Percentiles rank a stretch among this genome's conserved stretches.
These are phyloP conservation scores for Citrus mangshanensis DNA, from an alignment of 345 rosid species.

Conservation along the genomic window DNA sequence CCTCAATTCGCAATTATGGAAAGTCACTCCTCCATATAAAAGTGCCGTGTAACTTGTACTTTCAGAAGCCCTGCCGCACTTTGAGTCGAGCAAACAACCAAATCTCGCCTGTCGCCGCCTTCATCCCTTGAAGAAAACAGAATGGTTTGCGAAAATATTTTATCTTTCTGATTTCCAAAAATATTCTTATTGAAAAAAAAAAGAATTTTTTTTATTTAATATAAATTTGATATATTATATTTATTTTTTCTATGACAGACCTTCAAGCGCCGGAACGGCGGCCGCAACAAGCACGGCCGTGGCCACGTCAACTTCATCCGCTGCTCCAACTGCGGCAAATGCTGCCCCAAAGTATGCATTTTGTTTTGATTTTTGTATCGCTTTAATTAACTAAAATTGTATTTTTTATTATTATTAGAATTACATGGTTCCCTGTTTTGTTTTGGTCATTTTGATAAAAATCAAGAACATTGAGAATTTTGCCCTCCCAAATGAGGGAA, in stretches of 20 bases:
- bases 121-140: not conserved
- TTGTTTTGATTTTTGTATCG: not conserved
- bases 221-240: not conserved
- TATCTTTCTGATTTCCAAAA: not conserved
- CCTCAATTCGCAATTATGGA: not conserved
- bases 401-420: not conserved
- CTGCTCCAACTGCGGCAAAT: conserved; percentile 95
- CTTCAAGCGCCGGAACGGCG: conserved; percentile 92
- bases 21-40: not conserved
- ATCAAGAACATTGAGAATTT: not conserved
- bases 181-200: too few relatives aligned
- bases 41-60: not conserved
- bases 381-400: not conserved
- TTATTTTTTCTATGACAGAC: conserved; percentile 34
- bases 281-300: conserved; percentile 94
- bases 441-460: not conserved
- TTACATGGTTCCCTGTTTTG: not conserved
- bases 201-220: not conserved
- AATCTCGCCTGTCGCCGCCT: not conserved
- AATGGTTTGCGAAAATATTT: not conserved
- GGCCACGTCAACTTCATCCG: conserved; percentile 87
- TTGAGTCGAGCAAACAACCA: not conserved
- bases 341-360: conserved; percentile 72
- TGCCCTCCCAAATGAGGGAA: not conserved
- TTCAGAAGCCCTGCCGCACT: not conserved